These are phyloP conservation scores for Xylariales sp. DNA, from an alignment of 2,329 filamentous ascomycete species.

Conservation along the genomic window DNA sequence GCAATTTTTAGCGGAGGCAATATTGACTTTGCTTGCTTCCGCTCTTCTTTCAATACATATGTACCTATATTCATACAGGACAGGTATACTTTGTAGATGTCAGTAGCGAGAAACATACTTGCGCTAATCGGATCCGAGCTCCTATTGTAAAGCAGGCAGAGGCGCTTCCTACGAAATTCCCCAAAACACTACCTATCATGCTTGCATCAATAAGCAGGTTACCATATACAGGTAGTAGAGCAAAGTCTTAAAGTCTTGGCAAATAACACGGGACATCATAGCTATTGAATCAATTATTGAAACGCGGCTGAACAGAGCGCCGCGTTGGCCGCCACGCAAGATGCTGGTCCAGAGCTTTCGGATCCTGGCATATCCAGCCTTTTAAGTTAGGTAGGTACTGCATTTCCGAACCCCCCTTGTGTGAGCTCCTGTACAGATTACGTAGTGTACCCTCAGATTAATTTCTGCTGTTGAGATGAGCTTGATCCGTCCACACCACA, in stretches of 20 bases:
- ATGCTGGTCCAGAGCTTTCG: slow-evolving; percentile 32
- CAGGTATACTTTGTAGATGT: neutral
- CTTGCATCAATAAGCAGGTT: slow-evolving; percentile 17
- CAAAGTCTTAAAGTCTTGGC: neutral
- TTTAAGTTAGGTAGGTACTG: slow-evolving; percentile 1
- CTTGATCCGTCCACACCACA: slow-evolving; percentile 9
- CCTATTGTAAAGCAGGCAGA: neutral
- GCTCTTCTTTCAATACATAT: slow-evolving; percentile 5
- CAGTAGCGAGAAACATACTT: neutral
- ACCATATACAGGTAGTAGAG: too few relatives aligned
- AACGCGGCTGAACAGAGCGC: slow-evolving; percentile 25
- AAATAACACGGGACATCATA: slow-evolving; percentile 16
- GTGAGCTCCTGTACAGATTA: slow-evolving; percentile 12
- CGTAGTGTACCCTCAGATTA: slow-evolving; percentile 31
- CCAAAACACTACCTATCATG: neutral
- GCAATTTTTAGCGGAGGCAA: neutral
- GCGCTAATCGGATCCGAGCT: neutral
- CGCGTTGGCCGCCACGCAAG: slow-evolving; percentile 17
- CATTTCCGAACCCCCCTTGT: slow-evolving; percentile 28
- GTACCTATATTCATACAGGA: neutral
- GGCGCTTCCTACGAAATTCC: neutral
- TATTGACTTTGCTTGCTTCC: neutral
- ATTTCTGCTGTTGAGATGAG: slow-evolving; percentile 37
- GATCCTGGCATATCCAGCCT: slow-evolving; percentile 16
- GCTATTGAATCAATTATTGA: slow-evolving; percentile 6